Base-by-base conservation (phyloP, 202 grass and related monocot species). In the Cymbopogon flexuosus region DNA sequence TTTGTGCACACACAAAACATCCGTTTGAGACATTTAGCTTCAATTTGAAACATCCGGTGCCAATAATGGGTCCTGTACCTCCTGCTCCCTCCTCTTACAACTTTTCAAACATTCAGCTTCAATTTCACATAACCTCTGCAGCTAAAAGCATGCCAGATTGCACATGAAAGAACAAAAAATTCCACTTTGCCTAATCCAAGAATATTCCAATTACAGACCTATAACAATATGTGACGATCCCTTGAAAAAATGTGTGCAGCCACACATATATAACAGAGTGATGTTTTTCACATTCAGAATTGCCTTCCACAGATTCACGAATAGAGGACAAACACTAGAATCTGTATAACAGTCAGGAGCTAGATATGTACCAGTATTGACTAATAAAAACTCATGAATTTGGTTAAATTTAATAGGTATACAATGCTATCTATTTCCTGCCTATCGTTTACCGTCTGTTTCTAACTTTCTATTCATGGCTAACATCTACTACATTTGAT, bases 351-450 rank as follows among this genome's bases (percentile, higher is more conserved):
- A 21, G 2, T 39, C 1, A 35, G 2, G n/a, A 75, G 33, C 34
- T 58, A 37, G 33, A 74, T 23, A 19, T 76, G 68, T 62, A 65
- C 34, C 56, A 46, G 18, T 71, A 82, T 36, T 3, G 21, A 72
- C 46, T 78, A 58, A 34, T 61, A 68, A 21, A 3, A 56, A 68
- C 9, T 62, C 41, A 62, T 63, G 8, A 30, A 1, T 70, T 81
- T 41, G 8, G 45, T 75, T 70, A 52, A 16, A 69, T 30, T 84
- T 75, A 11, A 2, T 29, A 18, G 13, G 23, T 21, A 51, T 52
- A 68, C 31, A 39, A 22, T 42, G 45, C 72, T 84, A 70, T 30
- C 58, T 66, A 66, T 19, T 76, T 70, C 65, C 19, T 76, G 7
- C 35, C 37, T 77, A 76, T 72, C 47, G 2, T 81, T 18, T 49